Conservation (phyloP, 2,329 filamentous ascomycete genomes). For the Colletotrichum sp. region DNA sequence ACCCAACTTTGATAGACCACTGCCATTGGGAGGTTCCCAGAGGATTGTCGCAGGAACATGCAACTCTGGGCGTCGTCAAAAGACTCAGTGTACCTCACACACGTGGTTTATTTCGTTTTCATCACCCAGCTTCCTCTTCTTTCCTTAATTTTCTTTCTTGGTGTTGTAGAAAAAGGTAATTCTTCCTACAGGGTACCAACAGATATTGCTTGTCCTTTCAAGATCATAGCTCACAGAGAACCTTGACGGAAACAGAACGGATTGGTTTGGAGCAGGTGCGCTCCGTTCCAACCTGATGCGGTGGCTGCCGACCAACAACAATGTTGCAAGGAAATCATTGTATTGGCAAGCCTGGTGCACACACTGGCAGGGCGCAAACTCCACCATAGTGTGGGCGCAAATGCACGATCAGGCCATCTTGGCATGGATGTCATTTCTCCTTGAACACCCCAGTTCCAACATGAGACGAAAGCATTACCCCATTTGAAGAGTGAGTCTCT, state of each 20-base stretch:
- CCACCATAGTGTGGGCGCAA: neutral
- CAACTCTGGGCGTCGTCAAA: neutral
- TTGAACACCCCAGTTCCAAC: neutral
- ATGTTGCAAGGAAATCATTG: neutral
- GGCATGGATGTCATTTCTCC: neutral
- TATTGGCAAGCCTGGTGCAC: neutral
- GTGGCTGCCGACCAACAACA: neutral
- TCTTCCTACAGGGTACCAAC: neutral
- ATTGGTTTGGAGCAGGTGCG: neutral
- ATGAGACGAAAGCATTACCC: neutral
- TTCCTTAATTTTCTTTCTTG: neutral
- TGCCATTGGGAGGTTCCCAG: neutral
- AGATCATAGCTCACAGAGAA: neutral
- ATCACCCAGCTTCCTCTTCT: neutral
- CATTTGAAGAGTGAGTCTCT: neutral
- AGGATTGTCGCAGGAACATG: neutral
- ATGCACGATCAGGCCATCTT: neutral
- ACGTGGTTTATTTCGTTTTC: neutral
- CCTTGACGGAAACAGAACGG: neutral
- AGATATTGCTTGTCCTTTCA: neutral
- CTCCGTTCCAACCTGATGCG: neutral
- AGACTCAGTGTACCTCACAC: neutral
- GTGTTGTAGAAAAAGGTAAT: neutral
- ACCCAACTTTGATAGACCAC: neutral
- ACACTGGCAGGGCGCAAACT: neutral